Conservation (phyloP, 2,329 filamentous ascomycete genomes). For the Botryotinia narcissicola region DNA sequence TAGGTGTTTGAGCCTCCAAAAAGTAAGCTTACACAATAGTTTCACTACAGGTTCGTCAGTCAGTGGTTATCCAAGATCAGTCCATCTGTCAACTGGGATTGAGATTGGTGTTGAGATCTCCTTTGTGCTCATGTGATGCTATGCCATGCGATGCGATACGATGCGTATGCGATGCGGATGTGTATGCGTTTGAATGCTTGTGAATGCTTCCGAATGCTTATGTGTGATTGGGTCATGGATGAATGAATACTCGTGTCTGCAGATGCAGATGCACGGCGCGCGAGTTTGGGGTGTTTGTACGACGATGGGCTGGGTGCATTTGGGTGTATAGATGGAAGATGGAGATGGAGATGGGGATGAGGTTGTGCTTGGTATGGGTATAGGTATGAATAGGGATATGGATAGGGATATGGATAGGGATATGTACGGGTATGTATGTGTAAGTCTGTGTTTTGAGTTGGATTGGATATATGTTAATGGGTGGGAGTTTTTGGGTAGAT, state of each 20-base stretch:
- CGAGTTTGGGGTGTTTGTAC: too few species aligned
- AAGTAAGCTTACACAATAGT: background rate
- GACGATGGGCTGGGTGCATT: too few species aligned
- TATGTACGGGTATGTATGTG: too few species aligned
- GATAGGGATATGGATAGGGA: too few species aligned
- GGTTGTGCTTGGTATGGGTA: too few species aligned
- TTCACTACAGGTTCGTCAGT: background rate
- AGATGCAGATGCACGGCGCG: background rate
- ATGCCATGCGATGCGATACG: background rate
- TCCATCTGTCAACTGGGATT: background rate
- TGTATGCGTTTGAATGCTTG: background rate
- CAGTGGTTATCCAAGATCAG: background rate
- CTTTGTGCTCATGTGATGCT: background rate
- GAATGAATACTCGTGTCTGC: background rate
- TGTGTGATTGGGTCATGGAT: background rate
- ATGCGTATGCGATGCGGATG: background rate
- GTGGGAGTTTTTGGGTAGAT: too few species aligned
- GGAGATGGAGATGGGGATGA: too few species aligned
- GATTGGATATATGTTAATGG: too few species aligned
- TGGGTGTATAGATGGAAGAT: too few species aligned
- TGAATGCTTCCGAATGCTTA: too few species aligned
- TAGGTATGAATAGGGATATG: too few species aligned
- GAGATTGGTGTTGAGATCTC: background rate
- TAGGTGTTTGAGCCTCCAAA: background rate
- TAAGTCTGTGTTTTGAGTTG: too few species aligned